Evolutionary conservation across 2,329 filamentous ascomycete species (phyloP).

Genomic region (Colletotrichum nymphaeae): DNA sequence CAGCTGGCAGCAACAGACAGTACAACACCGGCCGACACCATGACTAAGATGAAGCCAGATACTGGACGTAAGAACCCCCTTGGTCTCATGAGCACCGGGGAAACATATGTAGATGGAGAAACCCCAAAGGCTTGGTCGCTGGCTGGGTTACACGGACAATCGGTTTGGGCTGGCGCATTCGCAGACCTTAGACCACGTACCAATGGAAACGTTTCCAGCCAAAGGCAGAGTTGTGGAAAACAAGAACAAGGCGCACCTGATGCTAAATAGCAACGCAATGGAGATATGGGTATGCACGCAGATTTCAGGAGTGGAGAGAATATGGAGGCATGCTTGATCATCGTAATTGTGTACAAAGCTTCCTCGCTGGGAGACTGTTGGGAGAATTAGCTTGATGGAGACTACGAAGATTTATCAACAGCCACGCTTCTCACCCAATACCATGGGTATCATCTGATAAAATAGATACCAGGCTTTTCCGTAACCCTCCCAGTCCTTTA

Average conservation of each 20-base stretch:
- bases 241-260: neutral
- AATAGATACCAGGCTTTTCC: slow-evolving; percentile 35
- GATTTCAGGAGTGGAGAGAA: neutral
- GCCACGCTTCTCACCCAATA: slow-evolving; percentile 12
- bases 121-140: neutral
- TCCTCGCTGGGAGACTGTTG: neutral
- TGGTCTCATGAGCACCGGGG: neutral
- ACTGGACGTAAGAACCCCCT: neutral
- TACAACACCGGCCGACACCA: neutral
- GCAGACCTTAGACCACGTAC: neutral
- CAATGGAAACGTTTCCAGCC: neutral
- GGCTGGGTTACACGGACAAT: neutral
- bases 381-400: slow-evolving; percentile 6
- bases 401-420: slow-evolving; percentile 3
- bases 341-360: neutral
- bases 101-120: neutral
- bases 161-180: neutral
- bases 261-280: too few relatives aligned
- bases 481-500: slow-evolving; percentile 39
- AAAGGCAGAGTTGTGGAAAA: too few relatives aligned
- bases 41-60: neutral
- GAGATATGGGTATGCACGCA: neutral
- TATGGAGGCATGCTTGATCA: neutral
- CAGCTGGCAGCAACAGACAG: neutral
- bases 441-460: slow-evolving; percentile 34